Evolutionary conservation across 345 rosid genomes (phyloP).

Genomic region (Kernera saxatilis): DNA sequence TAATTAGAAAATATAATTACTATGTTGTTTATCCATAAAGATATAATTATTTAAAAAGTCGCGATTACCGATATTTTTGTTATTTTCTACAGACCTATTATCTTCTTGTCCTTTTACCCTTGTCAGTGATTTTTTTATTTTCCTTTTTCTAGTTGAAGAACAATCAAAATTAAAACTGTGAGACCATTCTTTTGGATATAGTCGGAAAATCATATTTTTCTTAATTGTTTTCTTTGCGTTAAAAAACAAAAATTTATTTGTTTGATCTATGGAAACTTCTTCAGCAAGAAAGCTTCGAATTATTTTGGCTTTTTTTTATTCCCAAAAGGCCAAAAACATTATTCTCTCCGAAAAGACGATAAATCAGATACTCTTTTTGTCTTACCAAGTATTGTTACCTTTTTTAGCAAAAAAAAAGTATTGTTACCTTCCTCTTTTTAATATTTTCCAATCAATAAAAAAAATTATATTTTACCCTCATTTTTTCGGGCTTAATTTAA

Average conservation of each 20-base stretch:
- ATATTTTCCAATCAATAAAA: not conserved
- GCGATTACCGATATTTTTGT: constrained; percentile 3
- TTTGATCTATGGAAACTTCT: constrained; percentile 12
- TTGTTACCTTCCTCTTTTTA: not conserved
- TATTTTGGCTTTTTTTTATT: not conserved
- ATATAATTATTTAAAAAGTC: too few species aligned
- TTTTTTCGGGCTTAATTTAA: not conserved
- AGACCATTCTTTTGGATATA: not conserved
- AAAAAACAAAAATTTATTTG: not conserved
- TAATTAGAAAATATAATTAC: too few species aligned
- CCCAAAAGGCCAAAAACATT: not conserved
- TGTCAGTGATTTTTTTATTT: not conserved
- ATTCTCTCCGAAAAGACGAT: not conserved
- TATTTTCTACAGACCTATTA: not conserved
- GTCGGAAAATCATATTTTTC: not conserved
- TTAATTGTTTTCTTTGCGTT: not conserved
- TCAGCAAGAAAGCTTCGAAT: constrained; percentile 19
- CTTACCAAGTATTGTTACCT: not conserved
- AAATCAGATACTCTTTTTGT: constrained; percentile 3
- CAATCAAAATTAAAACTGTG: not conserved
- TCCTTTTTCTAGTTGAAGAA: not conserved
- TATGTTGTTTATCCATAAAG: too few species aligned
- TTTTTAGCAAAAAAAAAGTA: too few species aligned
- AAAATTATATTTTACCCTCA: not conserved
- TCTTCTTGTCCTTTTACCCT: not conserved